phyloP scores from a whole-genome alignment of 2,329 filamentous ascomycete genomes.

The Pyrenochaeta sp. region DNA sequence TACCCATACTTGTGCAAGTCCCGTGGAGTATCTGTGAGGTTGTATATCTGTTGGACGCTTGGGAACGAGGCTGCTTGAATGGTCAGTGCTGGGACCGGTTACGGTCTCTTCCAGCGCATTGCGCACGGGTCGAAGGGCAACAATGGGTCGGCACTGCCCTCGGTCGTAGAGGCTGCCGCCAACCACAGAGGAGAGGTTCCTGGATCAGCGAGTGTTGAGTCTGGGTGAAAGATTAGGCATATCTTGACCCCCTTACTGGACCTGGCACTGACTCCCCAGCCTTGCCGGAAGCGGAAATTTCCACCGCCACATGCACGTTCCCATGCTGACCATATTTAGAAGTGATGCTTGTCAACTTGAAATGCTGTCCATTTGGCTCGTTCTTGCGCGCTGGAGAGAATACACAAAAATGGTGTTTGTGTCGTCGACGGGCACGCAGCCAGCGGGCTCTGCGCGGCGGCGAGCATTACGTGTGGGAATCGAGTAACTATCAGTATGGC shows the following conservation, averaged over 20 bases:
- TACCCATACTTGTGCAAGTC: too few species aligned
- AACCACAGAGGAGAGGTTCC: slow-evolving; percentile 21
- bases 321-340: too few species aligned
- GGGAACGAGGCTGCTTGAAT: too few species aligned
- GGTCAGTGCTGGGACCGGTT: slow-evolving; percentile 6
- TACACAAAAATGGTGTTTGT: too few species aligned
- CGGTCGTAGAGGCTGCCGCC: slow-evolving; percentile 4
- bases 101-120: slow-evolving; percentile 5
- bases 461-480: slow-evolving; percentile 42
- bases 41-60: not conserved
- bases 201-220: slow-evolving; percentile 32
- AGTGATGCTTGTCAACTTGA: too few species aligned
- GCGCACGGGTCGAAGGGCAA: slow-evolving; percentile 11
- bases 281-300: slow-evolving; percentile 34
- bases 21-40: too few species aligned
- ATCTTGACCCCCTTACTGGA: slow-evolving; percentile 27
- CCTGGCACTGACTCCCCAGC: slow-evolving; percentile 27
- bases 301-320: slow-evolving; percentile 33
- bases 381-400: too few species aligned
- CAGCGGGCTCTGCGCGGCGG: slow-evolving; percentile 24
- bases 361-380: slow-evolving; percentile 2
- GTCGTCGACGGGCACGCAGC: slow-evolving; percentile 20
- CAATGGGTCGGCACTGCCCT: slow-evolving; percentile 14
- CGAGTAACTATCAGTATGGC: slow-evolving; percentile 35
- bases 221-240: slow-evolving; percentile 36